These are phyloP conservation scores for Boletus rubroflammeus DNA, from an alignment of 768 basidiomycete genomes.

Conservation along the genomic window DNA sequence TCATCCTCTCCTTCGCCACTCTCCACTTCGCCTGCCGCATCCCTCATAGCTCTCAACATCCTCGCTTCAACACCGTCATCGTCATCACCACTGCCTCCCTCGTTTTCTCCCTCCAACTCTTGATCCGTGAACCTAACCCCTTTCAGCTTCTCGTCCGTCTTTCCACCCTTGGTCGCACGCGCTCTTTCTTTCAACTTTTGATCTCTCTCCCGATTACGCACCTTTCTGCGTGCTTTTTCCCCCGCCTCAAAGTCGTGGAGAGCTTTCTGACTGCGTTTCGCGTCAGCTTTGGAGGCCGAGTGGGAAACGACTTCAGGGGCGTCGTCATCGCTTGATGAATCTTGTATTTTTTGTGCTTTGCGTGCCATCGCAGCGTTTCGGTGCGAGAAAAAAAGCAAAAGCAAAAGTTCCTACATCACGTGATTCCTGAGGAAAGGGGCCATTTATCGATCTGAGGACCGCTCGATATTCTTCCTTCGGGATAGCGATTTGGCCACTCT, in stretches of 20 bases:
- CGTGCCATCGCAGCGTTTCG: conserved; percentile 12
- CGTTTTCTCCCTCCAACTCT: conserved; percentile 15
- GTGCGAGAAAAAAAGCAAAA: background rate
- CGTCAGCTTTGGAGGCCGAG: conserved; percentile 42
- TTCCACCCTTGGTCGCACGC: conserved; percentile 16
- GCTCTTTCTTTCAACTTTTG: conserved; percentile 48
- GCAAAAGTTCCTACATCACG: background rate
- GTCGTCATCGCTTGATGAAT: conserved; percentile 37
- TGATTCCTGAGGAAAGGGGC: background rate
- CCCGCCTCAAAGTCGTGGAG: conserved; percentile 35
- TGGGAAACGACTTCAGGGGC: conserved; percentile 51
- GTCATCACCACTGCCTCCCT: conserved; percentile 24
- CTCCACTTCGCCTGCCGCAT: conserved; percentile 23
- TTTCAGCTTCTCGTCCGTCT: conserved; percentile 13
- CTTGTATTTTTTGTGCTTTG: conserved; percentile 14
- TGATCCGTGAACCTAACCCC: conserved; percentile 10
- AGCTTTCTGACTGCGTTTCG: conserved; percentile 35
- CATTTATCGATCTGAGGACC: background rate
- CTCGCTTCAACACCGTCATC: conserved; percentile 21
- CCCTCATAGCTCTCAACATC: conserved; percentile 29
- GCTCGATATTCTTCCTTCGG: background rate
- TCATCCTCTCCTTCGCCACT: conserved; percentile 19
- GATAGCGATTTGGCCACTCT: background rate
- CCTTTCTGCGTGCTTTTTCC: conserved; percentile 41
- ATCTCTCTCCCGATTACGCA: conserved; percentile 47